These are phyloP conservation scores for Quercus bicolor DNA, from an alignment of 306 rosid genomes.

Conservation along the genomic window DNA sequence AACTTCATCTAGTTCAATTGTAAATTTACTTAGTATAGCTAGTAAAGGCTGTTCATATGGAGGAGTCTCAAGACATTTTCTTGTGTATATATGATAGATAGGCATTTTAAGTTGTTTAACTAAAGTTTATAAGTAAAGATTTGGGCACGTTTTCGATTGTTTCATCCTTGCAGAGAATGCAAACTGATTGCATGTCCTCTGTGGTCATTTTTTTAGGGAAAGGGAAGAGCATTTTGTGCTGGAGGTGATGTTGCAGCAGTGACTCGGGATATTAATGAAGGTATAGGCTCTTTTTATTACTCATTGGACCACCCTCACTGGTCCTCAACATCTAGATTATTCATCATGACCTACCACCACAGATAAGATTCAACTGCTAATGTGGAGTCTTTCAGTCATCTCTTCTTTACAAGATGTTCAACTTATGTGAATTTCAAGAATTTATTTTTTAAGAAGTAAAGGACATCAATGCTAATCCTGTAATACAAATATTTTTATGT, in stretches of 20 bases:
- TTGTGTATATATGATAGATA: neutral
- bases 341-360: no score
- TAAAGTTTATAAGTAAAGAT: neutral
- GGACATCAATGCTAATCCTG: neutral
- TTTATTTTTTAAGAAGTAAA: constrained; percentile 2
- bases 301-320: constrained; percentile 1
- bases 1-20: no score
- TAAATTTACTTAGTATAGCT: neutral
- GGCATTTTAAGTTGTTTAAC: neutral
- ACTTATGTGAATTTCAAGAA: neutral
- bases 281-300: constrained; percentile 21
- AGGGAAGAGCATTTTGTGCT: no score
- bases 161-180: constrained; percentile 2
- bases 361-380: neutral
- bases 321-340: neutral
- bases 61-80: neutral
- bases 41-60: neutral
- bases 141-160: neutral
- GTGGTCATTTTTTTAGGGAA: neutral
- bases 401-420: neutral
- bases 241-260: no score
- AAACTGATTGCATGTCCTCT: constrained; percentile 15
- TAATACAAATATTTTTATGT: constrained; percentile 8
- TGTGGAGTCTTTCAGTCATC: neutral
- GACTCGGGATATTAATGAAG: no score